phyloP scores from a whole-genome alignment of 768 basidiomycete species.

The Myochromella boudieri region DNA sequence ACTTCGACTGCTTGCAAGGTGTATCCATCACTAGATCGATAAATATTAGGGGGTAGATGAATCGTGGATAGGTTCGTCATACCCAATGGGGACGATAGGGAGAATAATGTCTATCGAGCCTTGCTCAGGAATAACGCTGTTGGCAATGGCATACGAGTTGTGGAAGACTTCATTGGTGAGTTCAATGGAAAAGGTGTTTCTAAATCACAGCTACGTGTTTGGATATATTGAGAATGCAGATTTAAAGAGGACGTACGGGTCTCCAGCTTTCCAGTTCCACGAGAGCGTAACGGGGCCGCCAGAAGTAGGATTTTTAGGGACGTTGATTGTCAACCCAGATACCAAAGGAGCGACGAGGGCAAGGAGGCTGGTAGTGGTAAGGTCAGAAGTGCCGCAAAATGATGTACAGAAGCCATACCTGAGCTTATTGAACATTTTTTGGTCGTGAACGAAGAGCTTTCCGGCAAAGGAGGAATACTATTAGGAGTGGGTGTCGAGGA shows the following conservation, averaged over 20 bases:
- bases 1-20: slow-evolving; percentile 44
- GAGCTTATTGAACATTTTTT: slow-evolving; percentile 51
- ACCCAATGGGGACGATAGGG: slow-evolving; percentile 50
- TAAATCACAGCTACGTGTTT: slow-evolving; percentile 5
- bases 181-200: slow-evolving; percentile 40
- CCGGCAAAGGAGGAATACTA: slow-evolving; percentile 21
- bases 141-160: slow-evolving; percentile 52
- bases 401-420: slow-evolving; percentile 30
- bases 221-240: neutral
- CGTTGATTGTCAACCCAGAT: slow-evolving; percentile 44
- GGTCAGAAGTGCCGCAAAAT: neutral
- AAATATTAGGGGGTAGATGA: neutral
- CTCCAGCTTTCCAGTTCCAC: slow-evolving; percentile 43
- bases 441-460: slow-evolving; percentile 21
- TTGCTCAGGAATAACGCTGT: slow-evolving; percentile 43
- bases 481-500: slow-evolving; percentile 18
- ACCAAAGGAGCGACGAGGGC: slow-evolving; percentile 46
- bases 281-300: slow-evolving; percentile 37
- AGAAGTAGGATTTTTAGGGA: slow-evolving; percentile 32
- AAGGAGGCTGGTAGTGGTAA: slow-evolving; percentile 31
- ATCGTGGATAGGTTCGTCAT: slow-evolving; percentile 12
- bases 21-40: slow-evolving; percentile 42
- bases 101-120: slow-evolving; percentile 37
- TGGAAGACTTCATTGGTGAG: slow-evolving; percentile 51
- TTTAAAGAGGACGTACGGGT: slow-evolving; percentile 37